Evolutionary conservation across 495 filamentous ascomycete genomes (phyloP), one percentile per base, ranked within the genome.

Genomic region (Tuber brumale): DNA sequence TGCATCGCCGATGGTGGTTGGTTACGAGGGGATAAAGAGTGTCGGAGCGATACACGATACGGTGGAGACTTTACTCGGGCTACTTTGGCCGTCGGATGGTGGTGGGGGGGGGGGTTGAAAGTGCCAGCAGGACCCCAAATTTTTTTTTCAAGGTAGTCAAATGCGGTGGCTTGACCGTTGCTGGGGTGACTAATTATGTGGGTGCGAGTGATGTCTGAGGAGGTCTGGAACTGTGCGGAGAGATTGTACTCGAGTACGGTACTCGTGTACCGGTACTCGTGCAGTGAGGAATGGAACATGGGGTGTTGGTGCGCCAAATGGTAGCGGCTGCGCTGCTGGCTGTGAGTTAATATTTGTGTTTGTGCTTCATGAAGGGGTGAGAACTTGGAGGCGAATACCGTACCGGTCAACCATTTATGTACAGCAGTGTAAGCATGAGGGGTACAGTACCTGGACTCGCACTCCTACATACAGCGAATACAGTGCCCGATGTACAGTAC

Each of bases 1-100:
- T 66, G 57, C 57, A 66, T 66, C 57, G n/a, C 57, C 57, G 57
- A 66, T 66, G 57, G 27, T 66, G 57, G 57, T 66, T 66, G 57
- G 57, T 31, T 66, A n/a, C 57, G 27, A 27, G n/a, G n/a, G 51
- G 51, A 61, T 61, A 61, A 61, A 31, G 57, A 12, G 27, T 66
- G 3, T 31, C 57, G 57, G 57, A 66, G 57, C 57, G n/a, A 66
- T 66, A 31, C n/a, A 27, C n/a, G 57, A 31, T 66, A 57, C 21
- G 48, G 57, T 14, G 57, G 27, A 66, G 57, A 66, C 57, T 66
- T 66, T 66, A 66, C 57, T 66, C 57, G 57, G 57, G 27, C 57
- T 31, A 45, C 27, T 66, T 31, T 31, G n/a, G 27, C n/a, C 10
- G 27, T 31, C 57, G 27, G 23, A 8, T 66, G 10, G 5, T 39